Percentiles rank a stretch among this genome's conserved stretches.
Conservation (phyloP, 768 basidiomycete genomes). For the Tephrocybe rancida region DNA sequence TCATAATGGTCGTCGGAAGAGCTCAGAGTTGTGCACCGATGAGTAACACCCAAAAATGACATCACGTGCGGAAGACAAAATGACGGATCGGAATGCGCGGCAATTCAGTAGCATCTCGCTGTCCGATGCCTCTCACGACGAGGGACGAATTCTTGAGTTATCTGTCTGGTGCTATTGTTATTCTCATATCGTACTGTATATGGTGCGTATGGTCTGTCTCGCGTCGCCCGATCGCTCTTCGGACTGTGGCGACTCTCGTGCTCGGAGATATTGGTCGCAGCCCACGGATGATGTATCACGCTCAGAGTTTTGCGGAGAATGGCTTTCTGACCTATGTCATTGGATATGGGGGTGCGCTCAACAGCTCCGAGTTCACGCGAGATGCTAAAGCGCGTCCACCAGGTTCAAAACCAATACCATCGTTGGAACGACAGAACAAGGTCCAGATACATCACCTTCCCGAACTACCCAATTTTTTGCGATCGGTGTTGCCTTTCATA, state of each 20-base stretch:
- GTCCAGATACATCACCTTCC: conserved; percentile 70
- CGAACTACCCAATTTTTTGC: conserved; percentile 58
- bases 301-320: conserved; percentile 85
- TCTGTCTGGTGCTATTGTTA: conserved; percentile 6
- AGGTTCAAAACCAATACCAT: conserved; percentile 81
- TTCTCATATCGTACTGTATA: conserved; percentile 23
- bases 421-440: conserved; percentile 65
- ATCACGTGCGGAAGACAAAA: conserved; percentile 19
- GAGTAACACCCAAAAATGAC: conserved; percentile 19
- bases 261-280: conserved; percentile 95
- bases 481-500: conserved; percentile 56
- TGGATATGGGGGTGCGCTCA: conserved; percentile 73
- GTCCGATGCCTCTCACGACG: conserved; percentile 8
- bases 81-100: not conserved
- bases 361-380: not conserved
- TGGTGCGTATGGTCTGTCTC: conserved; percentile 36
- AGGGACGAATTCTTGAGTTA: conserved; percentile 4
- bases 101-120: not conserved
- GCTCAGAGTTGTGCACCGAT: not conserved
- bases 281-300: conserved; percentile 99
- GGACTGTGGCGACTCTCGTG: conserved; percentile 87
- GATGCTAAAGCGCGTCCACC: conserved; percentile 9
- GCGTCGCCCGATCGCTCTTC: conserved; percentile 44
- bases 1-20: conserved; percentile 3
- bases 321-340: conserved; percentile 80